A percentile compares a stretch with the other conserved stretches of the same genome.
Evolutionary conservation across 352 stramenopile species (phyloP).

Genomic region (Pythium monospermum): DNA sequence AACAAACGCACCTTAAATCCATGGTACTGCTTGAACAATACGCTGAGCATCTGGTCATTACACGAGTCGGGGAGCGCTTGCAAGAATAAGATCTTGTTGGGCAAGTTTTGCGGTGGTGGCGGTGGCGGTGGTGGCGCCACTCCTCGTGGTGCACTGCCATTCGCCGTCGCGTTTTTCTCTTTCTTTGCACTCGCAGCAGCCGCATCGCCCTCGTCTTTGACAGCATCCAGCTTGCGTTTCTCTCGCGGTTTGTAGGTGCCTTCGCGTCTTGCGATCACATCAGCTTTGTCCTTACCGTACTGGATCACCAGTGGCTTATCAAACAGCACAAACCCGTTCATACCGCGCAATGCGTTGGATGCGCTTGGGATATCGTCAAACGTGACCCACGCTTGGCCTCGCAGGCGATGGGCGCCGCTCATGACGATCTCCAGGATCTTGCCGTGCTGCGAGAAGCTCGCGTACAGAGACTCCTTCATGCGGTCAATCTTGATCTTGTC

Average conservation of each 20-base stretch:
- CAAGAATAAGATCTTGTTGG: constrained; percentile 93
- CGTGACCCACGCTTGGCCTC: constrained; percentile 90
- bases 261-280: constrained; percentile 72
- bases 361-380: constrained; percentile 88
- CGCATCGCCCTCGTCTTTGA: constrained; percentile 24
- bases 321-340: constrained; percentile 86
- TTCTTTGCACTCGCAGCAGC: constrained; percentile 19
- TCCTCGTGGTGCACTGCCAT: constrained; percentile 24
- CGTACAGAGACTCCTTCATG: constrained; percentile 89
- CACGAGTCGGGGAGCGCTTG: constrained; percentile 91
- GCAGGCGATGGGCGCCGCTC: constrained; percentile 72
- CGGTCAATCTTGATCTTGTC: constrained; percentile 92
- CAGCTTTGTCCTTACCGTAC: constrained; percentile 81
- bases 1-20: constrained; percentile 85
- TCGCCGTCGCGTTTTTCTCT: constrained; percentile 23
- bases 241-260: constrained; percentile 71
- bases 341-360: constrained; percentile 83
- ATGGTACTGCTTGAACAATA: constrained; percentile 97
- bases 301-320: constrained; percentile 83
- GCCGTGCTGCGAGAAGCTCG: constrained; percentile 89
- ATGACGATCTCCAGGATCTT: constrained; percentile 91
- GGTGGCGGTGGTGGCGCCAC: constrained; percentile 32
- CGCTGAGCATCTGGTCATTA: constrained; percentile 94
- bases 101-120: constrained; percentile 47
- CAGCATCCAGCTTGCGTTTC: constrained; percentile 76